Evolutionary conservation across 2,329 filamentous ascomycete genomes (phyloP).

Genomic region (Alternaria infectoria): DNA sequence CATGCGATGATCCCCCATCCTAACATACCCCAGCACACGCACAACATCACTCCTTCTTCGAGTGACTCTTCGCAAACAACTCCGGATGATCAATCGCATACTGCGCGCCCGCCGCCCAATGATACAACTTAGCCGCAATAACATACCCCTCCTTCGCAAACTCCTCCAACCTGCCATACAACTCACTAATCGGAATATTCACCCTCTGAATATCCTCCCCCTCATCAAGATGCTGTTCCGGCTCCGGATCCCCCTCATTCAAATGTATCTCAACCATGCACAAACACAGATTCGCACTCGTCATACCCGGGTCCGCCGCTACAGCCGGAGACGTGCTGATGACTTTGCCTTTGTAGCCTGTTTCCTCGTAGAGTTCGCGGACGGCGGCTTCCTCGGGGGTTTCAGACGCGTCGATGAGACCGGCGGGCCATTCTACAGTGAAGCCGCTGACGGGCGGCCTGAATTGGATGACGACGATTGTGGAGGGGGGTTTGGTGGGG

Average conservation of each 20-base stretch:
- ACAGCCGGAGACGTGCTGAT: constrained; percentile 24
- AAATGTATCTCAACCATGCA: constrained; percentile 35
- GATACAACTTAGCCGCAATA: constrained; percentile 37
- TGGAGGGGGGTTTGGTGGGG: constrained; percentile 34
- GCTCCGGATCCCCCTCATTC: constrained; percentile 24
- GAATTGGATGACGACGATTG: constrained; percentile 57
- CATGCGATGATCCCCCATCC: too few relatives aligned
- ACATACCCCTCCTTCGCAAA: constrained; percentile 34
- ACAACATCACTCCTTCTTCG: too few relatives aligned
- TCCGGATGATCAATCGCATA: constrained; percentile 34
- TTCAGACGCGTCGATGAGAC: constrained; percentile 59
- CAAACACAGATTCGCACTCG: constrained; percentile 32
- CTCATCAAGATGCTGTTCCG: constrained; percentile 37
- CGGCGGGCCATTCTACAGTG: constrained; percentile 64
- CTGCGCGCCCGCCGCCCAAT: constrained; percentile 36
- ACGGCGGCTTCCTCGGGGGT: constrained; percentile 63
- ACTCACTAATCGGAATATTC: constrained; percentile 27
- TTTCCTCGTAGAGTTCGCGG: constrained; percentile 67
- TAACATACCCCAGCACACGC: too few relatives aligned
- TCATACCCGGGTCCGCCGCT: constrained; percentile 37
- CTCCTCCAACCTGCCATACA: constrained; percentile 29
- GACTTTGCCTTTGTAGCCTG: constrained; percentile 62
- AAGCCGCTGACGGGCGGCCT: constrained; percentile 64
- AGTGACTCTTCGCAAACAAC: constrained; percentile 12
- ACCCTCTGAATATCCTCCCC: constrained; percentile 39